Percentiles rank a stretch among this genome's conserved stretches.
Conservation (phyloP, 352 stramenopile species). For the Globisporangium emineosum region DNA sequence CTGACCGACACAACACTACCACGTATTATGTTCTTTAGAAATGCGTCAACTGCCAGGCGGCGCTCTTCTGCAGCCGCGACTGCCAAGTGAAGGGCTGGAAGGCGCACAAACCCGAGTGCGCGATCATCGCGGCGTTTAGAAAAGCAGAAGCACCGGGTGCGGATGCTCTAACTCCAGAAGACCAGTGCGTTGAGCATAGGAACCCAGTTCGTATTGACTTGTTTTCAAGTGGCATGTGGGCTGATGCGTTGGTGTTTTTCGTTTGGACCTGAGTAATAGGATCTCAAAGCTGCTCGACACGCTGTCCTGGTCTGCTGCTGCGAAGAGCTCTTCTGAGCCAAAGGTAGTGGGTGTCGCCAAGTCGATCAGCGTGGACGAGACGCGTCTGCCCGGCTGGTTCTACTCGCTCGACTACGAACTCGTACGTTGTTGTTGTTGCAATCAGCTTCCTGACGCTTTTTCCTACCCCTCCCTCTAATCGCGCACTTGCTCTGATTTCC, state of each 20-base stretch:
- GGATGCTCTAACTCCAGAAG: neutral
- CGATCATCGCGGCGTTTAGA: slow-evolving; percentile 52
- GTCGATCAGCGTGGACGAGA: slow-evolving; percentile 44
- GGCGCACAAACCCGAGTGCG: slow-evolving; percentile 58
- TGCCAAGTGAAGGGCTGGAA: slow-evolving; percentile 62
- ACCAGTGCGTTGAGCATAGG: slow-evolving; percentile 2
- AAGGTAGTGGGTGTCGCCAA: slow-evolving; percentile 49
- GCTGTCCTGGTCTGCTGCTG: slow-evolving; percentile 31
- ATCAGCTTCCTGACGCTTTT: neutral
- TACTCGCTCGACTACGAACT: slow-evolving; percentile 50
- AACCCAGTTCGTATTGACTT: neutral
- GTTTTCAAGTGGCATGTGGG: neutral
- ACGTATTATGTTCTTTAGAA: slow-evolving; percentile 24
- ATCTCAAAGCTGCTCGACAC: slow-evolving; percentile 33
- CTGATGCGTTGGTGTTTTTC: neutral
- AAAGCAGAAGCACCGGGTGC: slow-evolving; percentile 15
- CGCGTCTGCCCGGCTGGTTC: slow-evolving; percentile 63
- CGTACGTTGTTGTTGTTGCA: slow-evolving; percentile 25
- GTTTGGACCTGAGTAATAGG: slow-evolving; percentile 19
- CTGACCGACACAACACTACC: neutral
- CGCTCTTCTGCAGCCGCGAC: slow-evolving; percentile 61
- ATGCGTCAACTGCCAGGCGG: slow-evolving; percentile 53
- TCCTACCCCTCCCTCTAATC: neutral
- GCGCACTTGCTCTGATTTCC: neutral
- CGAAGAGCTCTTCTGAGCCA: slow-evolving; percentile 34